Conservation (phyloP, 2,329 filamentous ascomycete species). For the Daldinia sp. region DNA sequence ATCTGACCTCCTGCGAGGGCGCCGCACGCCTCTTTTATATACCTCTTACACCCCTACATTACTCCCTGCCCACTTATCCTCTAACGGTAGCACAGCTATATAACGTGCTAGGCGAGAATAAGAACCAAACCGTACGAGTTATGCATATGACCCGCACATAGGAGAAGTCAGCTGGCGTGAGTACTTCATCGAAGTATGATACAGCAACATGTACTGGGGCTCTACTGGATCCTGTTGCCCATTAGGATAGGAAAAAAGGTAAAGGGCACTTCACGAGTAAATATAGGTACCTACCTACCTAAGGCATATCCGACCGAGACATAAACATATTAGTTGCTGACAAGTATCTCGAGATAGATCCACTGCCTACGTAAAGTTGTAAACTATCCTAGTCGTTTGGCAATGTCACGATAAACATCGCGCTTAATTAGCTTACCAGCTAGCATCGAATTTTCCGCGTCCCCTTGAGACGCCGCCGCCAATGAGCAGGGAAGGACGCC, state of each 20-base stretch:
- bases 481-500: conserved; percentile 9
- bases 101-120: too few species aligned
- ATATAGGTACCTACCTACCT: too few species aligned
- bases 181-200: not conserved
- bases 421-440: not conserved
- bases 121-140: too few species aligned
- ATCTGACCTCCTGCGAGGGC: too few species aligned
- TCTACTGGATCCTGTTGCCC: not conserved
- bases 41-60: too few species aligned
- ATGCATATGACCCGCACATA: not conserved
- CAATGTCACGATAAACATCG: not conserved
- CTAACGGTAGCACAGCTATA: too few species aligned
- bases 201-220: not conserved
- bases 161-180: not conserved
- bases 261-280: too few species aligned
- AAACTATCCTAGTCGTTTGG: not conserved
- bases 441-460: not conserved
- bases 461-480: not conserved
- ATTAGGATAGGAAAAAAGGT: not conserved
- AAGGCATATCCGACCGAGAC: not conserved
- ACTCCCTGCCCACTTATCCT: too few species aligned
- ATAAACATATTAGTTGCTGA: not conserved
- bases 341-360: not conserved
- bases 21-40: too few species aligned
- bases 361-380: not conserved